Evolutionary conservation across 768 basidiomycete genomes (phyloP).

Genomic region (Hygrocybe coccinea): DNA sequence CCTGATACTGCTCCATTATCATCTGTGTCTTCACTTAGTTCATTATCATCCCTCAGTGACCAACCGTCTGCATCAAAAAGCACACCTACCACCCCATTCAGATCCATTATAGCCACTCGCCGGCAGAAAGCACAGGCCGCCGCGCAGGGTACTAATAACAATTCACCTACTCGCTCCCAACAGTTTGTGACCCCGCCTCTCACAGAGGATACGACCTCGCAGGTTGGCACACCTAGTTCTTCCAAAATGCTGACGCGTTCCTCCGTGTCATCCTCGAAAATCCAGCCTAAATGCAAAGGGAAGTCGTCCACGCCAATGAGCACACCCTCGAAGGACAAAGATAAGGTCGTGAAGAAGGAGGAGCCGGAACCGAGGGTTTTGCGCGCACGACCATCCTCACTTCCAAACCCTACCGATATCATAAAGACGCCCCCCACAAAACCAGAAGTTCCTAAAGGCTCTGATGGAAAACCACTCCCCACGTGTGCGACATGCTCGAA

Average conservation of each 20-base stretch:
- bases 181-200: slow-evolving; percentile 46
- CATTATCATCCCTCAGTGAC: slow-evolving; percentile 36
- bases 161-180: slow-evolving; percentile 16
- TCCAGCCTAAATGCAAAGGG: slow-evolving; percentile 7
- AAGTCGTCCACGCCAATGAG: slow-evolving; percentile 4
- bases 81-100: slow-evolving; percentile 37
- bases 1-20: slow-evolving; percentile 30
- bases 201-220: slow-evolving; percentile 41
- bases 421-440: slow-evolving; percentile 34
- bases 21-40: slow-evolving; percentile 40
- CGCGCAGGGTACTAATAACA: slow-evolving; percentile 3
- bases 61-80: slow-evolving; percentile 25
- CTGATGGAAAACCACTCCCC: slow-evolving; percentile 64
- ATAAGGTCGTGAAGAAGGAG: slow-evolving; percentile 40
- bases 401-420: slow-evolving; percentile 32
- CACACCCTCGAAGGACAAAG: slow-evolving; percentile 19
- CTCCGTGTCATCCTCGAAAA: slow-evolving; percentile 6
- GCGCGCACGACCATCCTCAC: slow-evolving; percentile 43
- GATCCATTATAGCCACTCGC: slow-evolving; percentile 58
- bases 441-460: slow-evolving; percentile 43
- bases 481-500: slow-evolving; percentile 68
- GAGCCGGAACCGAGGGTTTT: slow-evolving; percentile 50
- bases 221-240: slow-evolving; percentile 24
- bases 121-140: slow-evolving; percentile 40
- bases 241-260: slow-evolving; percentile 26